Evolutionary conservation across 257 asterid genomes (phyloP).

Genomic region (Buddleja alternifolia): DNA sequence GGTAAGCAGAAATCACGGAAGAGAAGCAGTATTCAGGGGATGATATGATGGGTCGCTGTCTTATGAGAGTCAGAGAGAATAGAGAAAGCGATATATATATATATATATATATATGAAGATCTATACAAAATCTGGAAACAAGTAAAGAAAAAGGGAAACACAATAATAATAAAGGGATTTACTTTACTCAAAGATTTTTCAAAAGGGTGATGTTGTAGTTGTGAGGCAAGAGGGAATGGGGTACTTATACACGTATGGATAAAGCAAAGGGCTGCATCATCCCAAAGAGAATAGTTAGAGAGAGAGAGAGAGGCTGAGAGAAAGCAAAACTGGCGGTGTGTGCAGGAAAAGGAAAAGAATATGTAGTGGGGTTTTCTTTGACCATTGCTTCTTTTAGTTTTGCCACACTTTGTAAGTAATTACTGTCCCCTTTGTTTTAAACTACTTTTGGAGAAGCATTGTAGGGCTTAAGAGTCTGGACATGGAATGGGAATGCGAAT

Average conservation of each 20-base stretch:
- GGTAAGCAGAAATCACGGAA: conserved; percentile 24
- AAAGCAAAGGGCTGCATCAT: no score
- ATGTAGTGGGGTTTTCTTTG: conserved; percentile 30
- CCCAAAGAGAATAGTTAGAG: not conserved
- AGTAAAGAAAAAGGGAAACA: not conserved
- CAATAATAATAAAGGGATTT: not conserved
- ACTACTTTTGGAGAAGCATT: not conserved
- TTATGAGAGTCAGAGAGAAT: conserved; percentile 35
- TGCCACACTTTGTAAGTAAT: not conserved
- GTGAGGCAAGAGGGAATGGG: not conserved
- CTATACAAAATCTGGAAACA: conserved; percentile 42
- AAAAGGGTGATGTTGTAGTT: conserved; percentile 3
- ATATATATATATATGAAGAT: no score
- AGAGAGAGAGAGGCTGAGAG: not conserved
- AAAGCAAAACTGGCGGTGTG: not conserved
- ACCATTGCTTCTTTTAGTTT: conserved; percentile 21
- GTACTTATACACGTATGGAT: conserved; percentile 15
- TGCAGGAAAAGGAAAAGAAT: conserved; percentile 24
- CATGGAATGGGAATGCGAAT: no score
- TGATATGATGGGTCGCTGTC: conserved; percentile 30
- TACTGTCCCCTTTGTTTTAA: not conserved
- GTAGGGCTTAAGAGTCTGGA: conserved; percentile 34
- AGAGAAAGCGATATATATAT: conserved; percentile 18
- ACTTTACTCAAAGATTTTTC: conserved; percentile 4
- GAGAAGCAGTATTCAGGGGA: no score